A percentile compares a stretch with the other conserved stretches of the same genome.
Evolutionary conservation across 140 eudicot species (phyloP).

Genomic region (Ambrosia hybrid): DNA sequence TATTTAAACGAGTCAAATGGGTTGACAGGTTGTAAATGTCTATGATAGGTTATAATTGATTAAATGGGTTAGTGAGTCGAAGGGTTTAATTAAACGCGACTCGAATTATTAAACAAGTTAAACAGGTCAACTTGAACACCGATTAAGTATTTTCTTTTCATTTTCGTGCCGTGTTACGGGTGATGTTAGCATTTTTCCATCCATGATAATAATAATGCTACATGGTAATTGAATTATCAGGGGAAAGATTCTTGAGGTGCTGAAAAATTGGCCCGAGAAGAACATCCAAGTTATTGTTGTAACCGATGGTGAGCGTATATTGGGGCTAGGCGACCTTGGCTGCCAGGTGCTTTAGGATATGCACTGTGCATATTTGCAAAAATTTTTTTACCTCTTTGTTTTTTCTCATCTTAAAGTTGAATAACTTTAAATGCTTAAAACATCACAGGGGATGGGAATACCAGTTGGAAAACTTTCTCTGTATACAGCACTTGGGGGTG

Average conservation of each 20-base stretch:
- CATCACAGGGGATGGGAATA: conserved; percentile 80
- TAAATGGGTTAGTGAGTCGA: too few species aligned
- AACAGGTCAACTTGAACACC: too few species aligned
- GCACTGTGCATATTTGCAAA: neutral
- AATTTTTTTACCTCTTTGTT: neutral
- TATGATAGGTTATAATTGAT: too few species aligned
- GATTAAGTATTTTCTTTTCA: too few species aligned
- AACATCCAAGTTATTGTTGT: conserved; percentile 80
- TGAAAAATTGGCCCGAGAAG: conserved; percentile 86
- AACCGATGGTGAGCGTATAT: conserved; percentile 87
- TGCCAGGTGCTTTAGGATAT: conserved; percentile 62
- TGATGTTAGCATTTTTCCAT: too few species aligned
- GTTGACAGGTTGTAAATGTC: too few species aligned
- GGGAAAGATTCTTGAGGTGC: conserved; percentile 76
- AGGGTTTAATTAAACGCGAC: too few species aligned
- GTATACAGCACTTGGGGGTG: conserved; percentile 87
- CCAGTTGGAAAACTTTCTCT: conserved; percentile 81
- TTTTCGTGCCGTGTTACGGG: too few species aligned
- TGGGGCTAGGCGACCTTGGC: conserved; percentile 91
- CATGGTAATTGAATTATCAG: conserved; percentile 26
- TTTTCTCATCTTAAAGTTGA: neutral
- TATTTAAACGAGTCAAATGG: too few species aligned
- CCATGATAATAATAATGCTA: neutral
- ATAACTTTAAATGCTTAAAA: neutral
- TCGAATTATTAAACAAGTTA: too few species aligned